phyloP scores from a whole-genome alignment of 164 flowering plant species.

The Warburgia ugandensis region DNA sequence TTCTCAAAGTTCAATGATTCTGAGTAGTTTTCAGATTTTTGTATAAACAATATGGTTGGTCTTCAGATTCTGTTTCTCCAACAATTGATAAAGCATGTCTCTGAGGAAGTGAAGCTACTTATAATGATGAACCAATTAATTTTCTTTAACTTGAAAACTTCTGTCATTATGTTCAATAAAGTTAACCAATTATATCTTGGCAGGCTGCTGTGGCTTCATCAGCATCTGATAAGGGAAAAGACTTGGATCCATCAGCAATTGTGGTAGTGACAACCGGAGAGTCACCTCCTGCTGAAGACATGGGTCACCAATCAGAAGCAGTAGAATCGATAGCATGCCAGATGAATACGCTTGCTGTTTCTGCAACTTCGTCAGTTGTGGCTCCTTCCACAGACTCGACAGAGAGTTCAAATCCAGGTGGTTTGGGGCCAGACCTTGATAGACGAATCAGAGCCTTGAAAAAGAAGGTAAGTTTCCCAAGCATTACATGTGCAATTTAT shows the following conservation, averaged over 20 bases:
- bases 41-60: too few relatives aligned
- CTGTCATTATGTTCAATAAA: too few relatives aligned
- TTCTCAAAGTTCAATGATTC: too few relatives aligned
- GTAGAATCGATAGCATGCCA: constrained; percentile 45
- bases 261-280: constrained; percentile 25
- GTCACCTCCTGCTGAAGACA: constrained; percentile 21
- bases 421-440: constrained; percentile 49
- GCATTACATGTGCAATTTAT: too few relatives aligned
- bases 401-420: constrained; percentile 31
- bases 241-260: constrained; percentile 17
- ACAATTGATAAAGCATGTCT: too few relatives aligned
- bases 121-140: too few relatives aligned
- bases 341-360: constrained; percentile 51
- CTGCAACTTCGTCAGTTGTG: constrained; percentile 24
- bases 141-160: too few relatives aligned
- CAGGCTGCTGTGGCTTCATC: constrained; percentile 54
- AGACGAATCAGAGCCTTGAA: constrained; percentile 78
- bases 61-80: too few relatives aligned
- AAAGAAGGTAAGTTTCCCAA: constrained; percentile 53
- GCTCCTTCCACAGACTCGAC: constrained; percentile 21
- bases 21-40: too few relatives aligned
- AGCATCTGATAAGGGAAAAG: constrained; percentile 41
- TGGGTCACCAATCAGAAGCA: constrained; percentile 24
- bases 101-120: too few relatives aligned
- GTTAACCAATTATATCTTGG: background rate